Conservation (phyloP, 306 rosid species). For the Dryas drummondii region DNA sequence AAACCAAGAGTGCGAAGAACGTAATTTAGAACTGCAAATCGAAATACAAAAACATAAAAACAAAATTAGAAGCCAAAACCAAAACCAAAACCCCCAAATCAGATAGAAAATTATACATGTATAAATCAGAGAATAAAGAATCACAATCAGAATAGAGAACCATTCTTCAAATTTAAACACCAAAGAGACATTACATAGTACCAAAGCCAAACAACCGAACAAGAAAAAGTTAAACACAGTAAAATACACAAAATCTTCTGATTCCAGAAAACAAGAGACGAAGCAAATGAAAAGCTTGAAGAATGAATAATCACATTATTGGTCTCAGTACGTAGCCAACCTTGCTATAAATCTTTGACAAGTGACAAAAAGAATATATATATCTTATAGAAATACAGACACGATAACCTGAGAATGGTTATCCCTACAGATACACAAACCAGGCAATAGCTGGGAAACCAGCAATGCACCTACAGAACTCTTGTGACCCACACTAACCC, state of each 20-base stretch:
- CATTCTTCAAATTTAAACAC: too few relatives aligned
- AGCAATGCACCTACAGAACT: conserved; percentile 38
- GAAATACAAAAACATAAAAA: too few relatives aligned
- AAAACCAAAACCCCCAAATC: too few relatives aligned
- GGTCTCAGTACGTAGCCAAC: background rate
- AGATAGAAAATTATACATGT: too few relatives aligned
- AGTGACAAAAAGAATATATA: conserved; percentile 15
- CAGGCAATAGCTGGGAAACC: conserved; percentile 28
- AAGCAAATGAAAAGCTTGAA: background rate
- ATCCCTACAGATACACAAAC: conserved; percentile 22
- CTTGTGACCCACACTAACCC: conserved; percentile 44
- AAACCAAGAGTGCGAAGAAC: too few relatives aligned
- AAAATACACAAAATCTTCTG: background rate
- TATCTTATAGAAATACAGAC: background rate
- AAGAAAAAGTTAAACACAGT: too few relatives aligned
- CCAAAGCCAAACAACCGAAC: too few relatives aligned
- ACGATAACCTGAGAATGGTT: conserved; percentile 26
- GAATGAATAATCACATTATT: conserved; percentile 20
- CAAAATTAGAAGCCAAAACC: too few relatives aligned
- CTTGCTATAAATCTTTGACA: background rate
- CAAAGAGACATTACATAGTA: too few relatives aligned
- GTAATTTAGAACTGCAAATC: too few relatives aligned
- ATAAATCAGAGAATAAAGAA: too few relatives aligned
- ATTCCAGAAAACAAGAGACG: background rate
- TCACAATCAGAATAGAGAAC: too few relatives aligned